Percentiles rank a stretch among this genome's conserved stretches.
Conservation (phyloP, 2,329 filamentous ascomycete species). For the Colletotrichum sansevieriae region DNA sequence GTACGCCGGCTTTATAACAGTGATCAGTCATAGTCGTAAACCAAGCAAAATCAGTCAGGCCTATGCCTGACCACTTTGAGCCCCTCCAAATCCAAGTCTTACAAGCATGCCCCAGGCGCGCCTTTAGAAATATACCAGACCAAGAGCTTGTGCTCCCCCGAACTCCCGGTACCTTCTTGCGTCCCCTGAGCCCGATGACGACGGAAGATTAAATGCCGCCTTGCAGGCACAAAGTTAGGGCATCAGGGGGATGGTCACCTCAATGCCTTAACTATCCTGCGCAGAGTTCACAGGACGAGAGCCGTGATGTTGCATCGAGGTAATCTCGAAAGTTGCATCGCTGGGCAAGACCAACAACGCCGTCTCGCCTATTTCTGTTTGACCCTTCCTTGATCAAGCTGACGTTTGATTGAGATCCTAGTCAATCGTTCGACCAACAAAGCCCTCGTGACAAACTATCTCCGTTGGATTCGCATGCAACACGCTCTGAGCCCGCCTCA, state of each 20-base stretch:
- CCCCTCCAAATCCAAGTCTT: constrained; percentile 24
- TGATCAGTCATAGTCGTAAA: constrained; percentile 8
- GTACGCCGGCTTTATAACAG: neutral
- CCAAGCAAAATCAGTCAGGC: constrained; percentile 1
- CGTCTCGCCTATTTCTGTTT: neutral
- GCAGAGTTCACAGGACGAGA: constrained; percentile 2
- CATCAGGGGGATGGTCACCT: no score
- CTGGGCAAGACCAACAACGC: neutral
- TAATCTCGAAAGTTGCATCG: neutral
- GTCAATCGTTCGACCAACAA: constrained; percentile 10
- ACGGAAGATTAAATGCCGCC: constrained; percentile 30
- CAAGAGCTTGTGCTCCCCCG: neutral
- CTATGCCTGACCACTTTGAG: constrained; percentile 4
- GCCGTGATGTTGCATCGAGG: no score
- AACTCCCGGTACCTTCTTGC: constrained; percentile 5
- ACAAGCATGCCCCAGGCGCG: constrained; percentile 26
- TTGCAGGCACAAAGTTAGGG: constrained; percentile 31
- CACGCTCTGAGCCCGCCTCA: no score
- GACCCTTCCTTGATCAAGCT: neutral
- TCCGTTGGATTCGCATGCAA: constrained; percentile 13
- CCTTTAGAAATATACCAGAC: constrained; percentile 24
- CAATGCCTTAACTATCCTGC: no score
- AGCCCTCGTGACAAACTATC: constrained; percentile 21
- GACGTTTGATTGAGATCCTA: constrained; percentile 1
- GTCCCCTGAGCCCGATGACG: constrained; percentile 28